Evolutionary conservation across 2,329 filamentous ascomycete species (phyloP), one percentile per base, ranked within the genome.

Genomic region (Hyphodiscus sp.): DNA sequence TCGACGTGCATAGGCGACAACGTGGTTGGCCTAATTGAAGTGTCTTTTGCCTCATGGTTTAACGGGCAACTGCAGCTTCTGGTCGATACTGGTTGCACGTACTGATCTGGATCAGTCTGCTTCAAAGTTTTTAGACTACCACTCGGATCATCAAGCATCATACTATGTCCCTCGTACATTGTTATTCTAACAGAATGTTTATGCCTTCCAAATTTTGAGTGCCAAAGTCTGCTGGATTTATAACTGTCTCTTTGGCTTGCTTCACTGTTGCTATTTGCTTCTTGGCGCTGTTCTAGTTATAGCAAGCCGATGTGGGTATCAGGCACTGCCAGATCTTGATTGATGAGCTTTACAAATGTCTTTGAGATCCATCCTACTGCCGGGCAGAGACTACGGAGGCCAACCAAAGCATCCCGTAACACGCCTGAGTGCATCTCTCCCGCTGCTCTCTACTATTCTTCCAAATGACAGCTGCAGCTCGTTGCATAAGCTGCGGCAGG

Each of bases 381-480:
- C 41, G 18, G 38, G 47, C 47, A 46, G 26, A 53, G 42, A 20
- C 50, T 52, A 51, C 49, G 53, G 48, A 41, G 43, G 42, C 56
- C 57, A 58, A 54, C 54, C 51, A 58, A 45, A 61, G 20, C 16
- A 29, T 52, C 55, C 58, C 50, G 52, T 54, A 45, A 46, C 49
- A 45, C 62, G 64, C 65, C 56, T 66, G 58, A 55, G 56, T 65
- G 65, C 63, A 66, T 62, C 48, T 50, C 50, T 61, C 58, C 33
- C 33, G 33, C 33, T 10, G 11, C 33, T 50, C 52, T 58, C 56
- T 54, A 58, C 53, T 50, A 58, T 60, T 38, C 51, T 59, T 59
- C 66, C 63, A 69, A 67, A 68, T 72, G 68, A 70, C 69, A 70
- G 67, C 69, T 72, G 68, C 67, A 69, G 65, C 65, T 65, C 69